These are phyloP conservation scores for Leucocoprinus birnbaumii DNA, from an alignment of 768 basidiomycete species.

Conservation along the genomic window DNA sequence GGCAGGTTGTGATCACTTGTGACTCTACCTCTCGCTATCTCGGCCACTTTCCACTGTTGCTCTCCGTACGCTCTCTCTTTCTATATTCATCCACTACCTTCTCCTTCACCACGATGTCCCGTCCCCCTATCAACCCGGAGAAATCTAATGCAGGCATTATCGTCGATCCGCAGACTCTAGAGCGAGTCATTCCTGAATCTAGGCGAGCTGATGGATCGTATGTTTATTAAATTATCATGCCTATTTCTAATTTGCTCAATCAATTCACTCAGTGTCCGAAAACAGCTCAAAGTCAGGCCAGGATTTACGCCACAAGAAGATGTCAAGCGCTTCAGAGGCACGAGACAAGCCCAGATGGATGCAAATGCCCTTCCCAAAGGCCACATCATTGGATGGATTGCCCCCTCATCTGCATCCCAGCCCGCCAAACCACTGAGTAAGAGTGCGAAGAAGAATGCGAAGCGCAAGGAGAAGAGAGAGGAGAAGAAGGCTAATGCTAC, in stretches of 20 bases:
- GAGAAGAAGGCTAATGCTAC: slow-evolving; percentile 37
- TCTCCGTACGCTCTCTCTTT: slow-evolving; percentile 3
- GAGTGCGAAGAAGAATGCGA: slow-evolving; percentile 80
- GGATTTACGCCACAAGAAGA: slow-evolving; percentile 97
- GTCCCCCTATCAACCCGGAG: slow-evolving; percentile 71
- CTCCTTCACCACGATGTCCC: slow-evolving; percentile 50
- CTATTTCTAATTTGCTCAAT: slow-evolving; percentile 16
- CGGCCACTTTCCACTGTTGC: background rate
- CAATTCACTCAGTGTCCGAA: slow-evolving; percentile 60
- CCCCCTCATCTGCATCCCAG: slow-evolving; percentile 45
- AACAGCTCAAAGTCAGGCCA: slow-evolving; percentile 85
- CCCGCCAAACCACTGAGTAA: slow-evolving; percentile 58
- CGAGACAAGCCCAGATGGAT: slow-evolving; percentile 73
- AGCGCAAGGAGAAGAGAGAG: slow-evolving; percentile 69
- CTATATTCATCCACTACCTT: slow-evolving; percentile 2
- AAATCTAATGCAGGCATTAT: slow-evolving; percentile 77
- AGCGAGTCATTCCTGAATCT: slow-evolving; percentile 87
- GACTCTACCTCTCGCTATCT: background rate
- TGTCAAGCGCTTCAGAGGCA: slow-evolving; percentile 79
- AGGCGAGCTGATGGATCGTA: slow-evolving; percentile 84
- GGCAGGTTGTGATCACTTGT: no score
- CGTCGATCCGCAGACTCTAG: slow-evolving; percentile 80
- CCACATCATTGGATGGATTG: slow-evolving; percentile 80
- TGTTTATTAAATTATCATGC: slow-evolving; percentile 22
- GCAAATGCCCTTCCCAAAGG: slow-evolving; percentile 63